Base-by-base conservation (phyloP, 805 yeast genomes). In the Clavispora asparagi region DNA sequence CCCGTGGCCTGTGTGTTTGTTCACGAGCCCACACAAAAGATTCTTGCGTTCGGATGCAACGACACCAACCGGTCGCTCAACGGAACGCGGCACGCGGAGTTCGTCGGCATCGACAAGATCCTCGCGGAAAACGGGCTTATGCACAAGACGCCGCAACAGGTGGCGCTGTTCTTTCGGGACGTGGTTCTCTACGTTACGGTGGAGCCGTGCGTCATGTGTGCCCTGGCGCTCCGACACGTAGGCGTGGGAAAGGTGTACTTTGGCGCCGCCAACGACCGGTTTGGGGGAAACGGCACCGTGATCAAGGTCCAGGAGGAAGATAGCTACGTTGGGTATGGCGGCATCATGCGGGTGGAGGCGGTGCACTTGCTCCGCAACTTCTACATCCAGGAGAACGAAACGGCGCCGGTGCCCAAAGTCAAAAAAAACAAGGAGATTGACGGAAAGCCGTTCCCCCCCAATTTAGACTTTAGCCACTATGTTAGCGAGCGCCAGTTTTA, bases 141-240 rank as follows among this genome's bases (percentile, higher is more conserved):
- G 13, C 41, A 44, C 17, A 35, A 49, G 2, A 28, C 47, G 3
- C 38, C 33, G 6, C 48, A 40, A 31, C 47, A 54, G 14, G 53
- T 71, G 11, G 52, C 57, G 23, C 51, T 60, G 1, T 61, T 78
- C 9, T 79, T 88, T 56, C 57, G 64, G 33, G 77, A 82, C 25
- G 72, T 87, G 3, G 82, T 80, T 28, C 71, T 94, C 7, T 92
- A 90, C 63, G 99, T 94, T 25, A 90, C 98, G 0, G 97, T 94
- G 0, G 99, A 94, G 64, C 99, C 99, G 0, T 94, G 99, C 61
- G 85, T 94, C 7, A 94, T 94, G 99, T 94, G 99, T 69, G 98
- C 97, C 0, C 82, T 94, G 36, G 90, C 96, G 2, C 66, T 94
- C 36, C 76, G 91, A 48, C 99, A 94, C 56, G 62, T 91, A 40